Evolutionary conservation across 2,329 filamentous ascomycete species (phyloP).

Genomic region (Stemphylium vesicarium): DNA sequence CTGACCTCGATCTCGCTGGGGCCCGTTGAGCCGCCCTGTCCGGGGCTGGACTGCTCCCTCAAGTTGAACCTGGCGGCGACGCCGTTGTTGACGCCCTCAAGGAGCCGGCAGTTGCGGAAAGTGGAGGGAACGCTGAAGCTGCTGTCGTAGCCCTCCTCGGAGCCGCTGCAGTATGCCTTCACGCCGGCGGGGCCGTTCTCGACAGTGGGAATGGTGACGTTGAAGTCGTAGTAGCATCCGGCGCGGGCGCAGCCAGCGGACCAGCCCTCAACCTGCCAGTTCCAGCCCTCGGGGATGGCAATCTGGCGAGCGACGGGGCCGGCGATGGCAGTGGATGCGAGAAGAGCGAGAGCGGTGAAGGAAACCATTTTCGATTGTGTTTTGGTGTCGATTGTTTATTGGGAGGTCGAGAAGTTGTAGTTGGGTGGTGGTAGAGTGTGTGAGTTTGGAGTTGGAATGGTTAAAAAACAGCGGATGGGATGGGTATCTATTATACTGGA

Average conservation of each 20-base stretch:
- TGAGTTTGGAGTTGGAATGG: too few relatives aligned
- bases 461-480: too few relatives aligned
- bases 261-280: conserved; percentile 27
- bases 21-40: neutral
- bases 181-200: conserved; percentile 15
- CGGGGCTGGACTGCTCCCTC: neutral
- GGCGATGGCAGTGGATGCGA: conserved; percentile 14
- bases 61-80: conserved; percentile 19
- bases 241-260: conserved; percentile 22
- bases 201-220: conserved; percentile 25
- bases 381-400: too few relatives aligned
- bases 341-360: conserved; percentile 15
- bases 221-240: conserved; percentile 35
- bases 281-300: conserved; percentile 23
- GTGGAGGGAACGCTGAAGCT: conserved; percentile 7
- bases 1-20: neutral
- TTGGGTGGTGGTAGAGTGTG: too few relatives aligned
- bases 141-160: conserved; percentile 21
- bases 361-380: conserved; percentile 13
- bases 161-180: conserved; percentile 24
- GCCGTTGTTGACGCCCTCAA: conserved; percentile 26
- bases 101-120: conserved; percentile 13
- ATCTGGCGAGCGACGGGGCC: conserved; percentile 13
- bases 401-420: too few relatives aligned
- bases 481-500: too few relatives aligned